Evolutionary conservation across 352 stramenopile species (phyloP).

Genomic region (Phytophthora litchii): DNA sequence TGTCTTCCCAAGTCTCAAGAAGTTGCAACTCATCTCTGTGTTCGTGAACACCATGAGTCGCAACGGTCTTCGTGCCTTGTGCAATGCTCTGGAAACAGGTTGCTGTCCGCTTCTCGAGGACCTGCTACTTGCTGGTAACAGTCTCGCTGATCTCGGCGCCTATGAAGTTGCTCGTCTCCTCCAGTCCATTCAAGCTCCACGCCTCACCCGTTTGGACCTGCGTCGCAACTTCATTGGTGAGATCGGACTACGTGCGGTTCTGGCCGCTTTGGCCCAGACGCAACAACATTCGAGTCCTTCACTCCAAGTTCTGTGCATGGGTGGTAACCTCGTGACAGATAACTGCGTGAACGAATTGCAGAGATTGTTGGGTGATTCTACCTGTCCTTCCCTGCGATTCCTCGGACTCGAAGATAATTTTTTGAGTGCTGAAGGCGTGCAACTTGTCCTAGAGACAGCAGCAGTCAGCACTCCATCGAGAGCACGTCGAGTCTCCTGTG

Average conservation of each 20-base stretch:
- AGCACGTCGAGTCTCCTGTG: conserved; percentile 56
- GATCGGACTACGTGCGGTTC: conserved; percentile 50
- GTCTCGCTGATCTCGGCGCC: conserved; percentile 61
- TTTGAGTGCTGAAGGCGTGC: conserved; percentile 62
- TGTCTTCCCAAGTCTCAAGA: conserved; percentile 46
- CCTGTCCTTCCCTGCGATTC: conserved; percentile 63
- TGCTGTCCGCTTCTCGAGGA: conserved; percentile 59
- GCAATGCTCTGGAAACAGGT: conserved; percentile 44
- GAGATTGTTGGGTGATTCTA: conserved; percentile 36
- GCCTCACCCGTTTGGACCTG: conserved; percentile 61
- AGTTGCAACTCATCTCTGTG: conserved; percentile 72
- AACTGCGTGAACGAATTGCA: conserved; percentile 66
- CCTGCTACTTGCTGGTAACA: conserved; percentile 70
- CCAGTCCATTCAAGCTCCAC: conserved; percentile 32
- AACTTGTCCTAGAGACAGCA: conserved; percentile 66
- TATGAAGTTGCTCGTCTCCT: conserved; percentile 54
- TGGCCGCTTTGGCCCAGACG: conserved; percentile 35
- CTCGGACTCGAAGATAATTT: conserved; percentile 86
- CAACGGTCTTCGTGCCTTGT: conserved; percentile 54
- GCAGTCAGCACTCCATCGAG: conserved; percentile 46
- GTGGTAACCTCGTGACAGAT: conserved; percentile 83
- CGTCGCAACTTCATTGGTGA: conserved; percentile 79
- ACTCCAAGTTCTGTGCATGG: conserved; percentile 77
- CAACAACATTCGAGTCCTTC: conserved; percentile 21
- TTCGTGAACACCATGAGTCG: conserved; percentile 70